These are phyloP conservation scores for Boletus huronensis DNA, from an alignment of 768 basidiomycete genomes.

Conservation along the genomic window DNA sequence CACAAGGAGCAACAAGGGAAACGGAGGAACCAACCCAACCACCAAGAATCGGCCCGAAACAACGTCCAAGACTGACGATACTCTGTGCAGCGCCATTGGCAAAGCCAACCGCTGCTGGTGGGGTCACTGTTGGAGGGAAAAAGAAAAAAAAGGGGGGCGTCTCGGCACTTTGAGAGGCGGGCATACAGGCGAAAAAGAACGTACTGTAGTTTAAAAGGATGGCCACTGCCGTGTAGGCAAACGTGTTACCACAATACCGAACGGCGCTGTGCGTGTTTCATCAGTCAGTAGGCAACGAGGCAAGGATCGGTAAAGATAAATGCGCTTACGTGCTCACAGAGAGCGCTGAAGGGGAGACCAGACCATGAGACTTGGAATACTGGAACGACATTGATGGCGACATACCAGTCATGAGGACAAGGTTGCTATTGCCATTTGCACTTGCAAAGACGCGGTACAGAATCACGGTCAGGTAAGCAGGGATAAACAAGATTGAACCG, in stretches of 20 bases:
- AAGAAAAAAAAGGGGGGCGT: background rate
- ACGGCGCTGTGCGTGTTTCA: conserved; percentile 62
- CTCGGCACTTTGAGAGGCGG: background rate
- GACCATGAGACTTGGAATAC: background rate
- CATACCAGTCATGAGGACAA: conserved; percentile 79
- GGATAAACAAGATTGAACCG: conserved; percentile 82
- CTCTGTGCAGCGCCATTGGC: conserved; percentile 97
- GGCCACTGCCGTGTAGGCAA: conserved; percentile 87
- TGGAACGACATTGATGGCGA: conserved; percentile 1
- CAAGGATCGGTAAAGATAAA: background rate
- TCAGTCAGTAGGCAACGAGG: background rate
- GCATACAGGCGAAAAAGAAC: conserved; percentile 13
- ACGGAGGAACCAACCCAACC: conserved; percentile 54
- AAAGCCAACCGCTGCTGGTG: conserved; percentile 81
- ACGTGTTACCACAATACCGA: conserved; percentile 84
- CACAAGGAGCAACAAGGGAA: background rate
- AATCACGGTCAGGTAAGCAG: conserved; percentile 79
- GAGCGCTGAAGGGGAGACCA: conserved; percentile 44
- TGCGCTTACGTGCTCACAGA: conserved; percentile 74
- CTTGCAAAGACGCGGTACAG: conserved; percentile 74
- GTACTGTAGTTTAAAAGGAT: conserved; percentile 84
- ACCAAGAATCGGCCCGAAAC: conserved; percentile 82
- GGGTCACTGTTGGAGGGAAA: conserved; percentile 62
- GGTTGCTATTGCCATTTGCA: conserved; percentile 62
- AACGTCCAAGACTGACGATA: conserved; percentile 89